Conservation (phyloP, 768 basidiomycete genomes). For the Termitomyces sp. region DNA sequence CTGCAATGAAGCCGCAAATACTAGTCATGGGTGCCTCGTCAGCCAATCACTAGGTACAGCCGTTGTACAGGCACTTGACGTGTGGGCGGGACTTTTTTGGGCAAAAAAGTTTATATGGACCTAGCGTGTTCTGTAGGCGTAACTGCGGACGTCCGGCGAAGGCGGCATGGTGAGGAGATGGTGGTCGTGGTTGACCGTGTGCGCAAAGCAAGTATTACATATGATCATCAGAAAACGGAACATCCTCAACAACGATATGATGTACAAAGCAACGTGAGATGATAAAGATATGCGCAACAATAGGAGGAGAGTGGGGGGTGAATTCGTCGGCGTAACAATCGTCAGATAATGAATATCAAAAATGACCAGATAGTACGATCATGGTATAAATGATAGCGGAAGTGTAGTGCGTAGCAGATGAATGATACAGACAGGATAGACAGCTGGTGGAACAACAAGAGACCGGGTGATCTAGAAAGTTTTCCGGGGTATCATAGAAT, state of each 20-base stretch:
- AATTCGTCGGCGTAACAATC: neutral
- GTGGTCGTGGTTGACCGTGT: neutral
- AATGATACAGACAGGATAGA: slow-evolving; percentile 7
- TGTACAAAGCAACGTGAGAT: slow-evolving; percentile 8
- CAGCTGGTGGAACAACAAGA: slow-evolving; percentile 7
- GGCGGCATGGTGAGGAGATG: neutral
- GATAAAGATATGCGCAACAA: slow-evolving; percentile 9
- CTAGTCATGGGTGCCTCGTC: neutral
- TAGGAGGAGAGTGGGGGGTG: neutral
- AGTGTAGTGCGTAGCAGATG: slow-evolving; percentile 3
- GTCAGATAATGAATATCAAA: neutral
- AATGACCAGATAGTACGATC: slow-evolving; percentile 6
- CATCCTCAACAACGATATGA: neutral
- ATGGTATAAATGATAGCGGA: slow-evolving; percentile 9
- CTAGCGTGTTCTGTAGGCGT: neutral
- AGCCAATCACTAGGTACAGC: neutral
- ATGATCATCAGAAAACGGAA: neutral
- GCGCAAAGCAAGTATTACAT: neutral
- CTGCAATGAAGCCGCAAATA: neutral
- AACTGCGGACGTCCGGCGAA: neutral
- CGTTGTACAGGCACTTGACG: neutral
- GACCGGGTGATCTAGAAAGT: neutral
- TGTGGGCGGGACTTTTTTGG: neutral
- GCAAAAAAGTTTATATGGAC: neutral
- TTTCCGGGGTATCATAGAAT: slow-evolving; percentile 11